phyloP scores from a whole-genome alignment of 768 basidiomycete species.

The Phaffia australis region DNA sequence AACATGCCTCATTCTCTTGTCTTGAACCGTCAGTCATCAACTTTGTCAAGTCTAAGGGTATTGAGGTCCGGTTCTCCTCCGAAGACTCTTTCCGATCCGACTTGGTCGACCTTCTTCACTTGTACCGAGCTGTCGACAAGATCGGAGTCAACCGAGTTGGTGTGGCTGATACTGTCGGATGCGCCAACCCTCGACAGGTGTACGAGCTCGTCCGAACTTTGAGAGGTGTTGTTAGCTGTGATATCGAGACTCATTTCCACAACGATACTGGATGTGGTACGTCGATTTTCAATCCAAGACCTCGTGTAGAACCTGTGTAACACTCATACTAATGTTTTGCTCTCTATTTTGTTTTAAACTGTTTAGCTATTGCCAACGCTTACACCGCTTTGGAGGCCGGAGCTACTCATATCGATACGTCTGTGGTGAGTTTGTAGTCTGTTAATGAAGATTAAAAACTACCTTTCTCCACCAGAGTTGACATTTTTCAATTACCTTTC shows the following conservation, averaged over 20 bases:
- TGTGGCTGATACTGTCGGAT: slow-evolving; percentile 97
- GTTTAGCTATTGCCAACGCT: slow-evolving; percentile 88
- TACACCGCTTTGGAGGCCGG: slow-evolving; percentile 97
- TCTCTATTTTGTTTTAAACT: not conserved
- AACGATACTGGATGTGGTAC: slow-evolving; percentile 87
- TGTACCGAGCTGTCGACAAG: slow-evolving; percentile 99
- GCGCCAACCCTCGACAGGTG: slow-evolving; percentile 95
- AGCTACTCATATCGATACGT: slow-evolving; percentile 98
- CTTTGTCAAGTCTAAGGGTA: slow-evolving; percentile 98
- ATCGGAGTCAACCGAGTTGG: slow-evolving; percentile 98
- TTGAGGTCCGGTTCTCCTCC: slow-evolving; percentile 98
- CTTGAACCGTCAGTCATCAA: slow-evolving; percentile 58
- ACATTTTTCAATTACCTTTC: not conserved
- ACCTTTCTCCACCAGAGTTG: too few species aligned
- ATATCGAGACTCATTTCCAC: slow-evolving; percentile 96
- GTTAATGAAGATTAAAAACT: too few species aligned
- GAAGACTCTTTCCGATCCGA: slow-evolving; percentile 99
- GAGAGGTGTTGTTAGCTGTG: slow-evolving; percentile 88
- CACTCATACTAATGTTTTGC: slow-evolving; percentile 7
- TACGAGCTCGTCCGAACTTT: slow-evolving; percentile 96
- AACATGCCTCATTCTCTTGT: not conserved
- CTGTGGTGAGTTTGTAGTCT: slow-evolving; percentile 27
- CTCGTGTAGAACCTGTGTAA: not conserved
- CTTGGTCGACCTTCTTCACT: slow-evolving; percentile 92
- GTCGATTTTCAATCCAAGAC: slow-evolving; percentile 35